Base-by-base conservation (phyloP, 768 basidiomycete genomes). In the Suillus occidentalis region DNA sequence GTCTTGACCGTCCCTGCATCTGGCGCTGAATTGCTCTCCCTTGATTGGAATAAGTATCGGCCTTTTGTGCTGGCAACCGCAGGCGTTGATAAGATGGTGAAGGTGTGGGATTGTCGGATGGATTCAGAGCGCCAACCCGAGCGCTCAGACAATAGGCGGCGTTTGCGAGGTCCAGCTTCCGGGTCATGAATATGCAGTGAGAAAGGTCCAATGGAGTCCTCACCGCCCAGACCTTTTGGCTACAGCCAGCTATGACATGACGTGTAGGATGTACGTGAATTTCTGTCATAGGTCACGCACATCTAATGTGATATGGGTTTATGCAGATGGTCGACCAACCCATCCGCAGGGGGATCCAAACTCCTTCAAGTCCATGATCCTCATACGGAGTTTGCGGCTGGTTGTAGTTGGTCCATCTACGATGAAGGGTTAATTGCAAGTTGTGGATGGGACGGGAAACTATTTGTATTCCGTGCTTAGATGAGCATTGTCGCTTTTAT, bases 301-400 rank as follows among this genome's bases (percentile, higher is more conserved):
- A 22, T 13, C n/a, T 14, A 42, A 61, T 53, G 9, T 20, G 10
- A 25, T 42, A 28, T 40, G 57, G 39, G 47, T 28, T 63, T 61
- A 43, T 65, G 10, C 65, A 92, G 94, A 69, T 95, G 94, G 94
- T 86, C 86, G 66, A 89, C 89, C n/a, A 80, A 77, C 55, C 85
- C 88, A 12, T 70, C 75, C 1, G 75, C 82, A 31, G 78, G 78
- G 28, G 79, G 84, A 62, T 76, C 82, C 2, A 83, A 87, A 65
- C 73, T 91, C 58, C 73, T 90, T 65, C 76, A 88, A 65, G 89
- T 95, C 40, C 90, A 97, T 72, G 90, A 94, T 72, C 81, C 88
- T 7, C 97, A 99, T 73, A 96, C 92, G 2, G 97, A 99, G 78
- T 98, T 99, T 76, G 94, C 97, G 28, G 91, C 92, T 49, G 96